Evolutionary conservation across 2,329 filamentous ascomycete genomes (phyloP).

Genomic region (Sclerotinia glacialis): DNA sequence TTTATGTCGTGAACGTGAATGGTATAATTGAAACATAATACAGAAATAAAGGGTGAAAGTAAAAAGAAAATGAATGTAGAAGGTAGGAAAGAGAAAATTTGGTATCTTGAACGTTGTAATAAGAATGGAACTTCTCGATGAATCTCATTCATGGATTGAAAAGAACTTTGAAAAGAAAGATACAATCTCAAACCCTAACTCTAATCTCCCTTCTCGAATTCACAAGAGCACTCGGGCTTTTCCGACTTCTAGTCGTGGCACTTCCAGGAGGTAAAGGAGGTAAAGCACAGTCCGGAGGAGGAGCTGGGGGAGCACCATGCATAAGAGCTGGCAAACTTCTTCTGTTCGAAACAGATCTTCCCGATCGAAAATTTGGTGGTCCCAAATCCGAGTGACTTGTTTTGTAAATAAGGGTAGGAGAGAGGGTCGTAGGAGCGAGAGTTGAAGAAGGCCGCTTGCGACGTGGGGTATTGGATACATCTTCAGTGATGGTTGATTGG

Average conservation of each 20-base stretch:
- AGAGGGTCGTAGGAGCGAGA: slow-evolving; percentile 14
- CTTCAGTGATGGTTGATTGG: background rate
- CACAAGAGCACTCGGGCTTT: slow-evolving; percentile 1
- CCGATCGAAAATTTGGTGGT: slow-evolving; percentile 17
- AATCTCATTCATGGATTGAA: background rate
- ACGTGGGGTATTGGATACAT: slow-evolving; percentile 6
- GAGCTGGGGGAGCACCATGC: slow-evolving; percentile 37
- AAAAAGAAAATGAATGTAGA: background rate
- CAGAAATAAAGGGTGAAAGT: background rate
- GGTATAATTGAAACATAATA: background rate
- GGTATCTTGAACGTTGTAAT: slow-evolving; percentile 10
- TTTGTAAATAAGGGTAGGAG: slow-evolving; percentile 6
- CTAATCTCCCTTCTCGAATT: slow-evolving; percentile 8
- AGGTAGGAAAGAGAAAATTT: background rate
- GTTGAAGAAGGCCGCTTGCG: slow-evolving; percentile 8
- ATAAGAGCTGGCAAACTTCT: slow-evolving; percentile 34
- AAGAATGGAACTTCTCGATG: background rate
- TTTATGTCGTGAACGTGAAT: slow-evolving; percentile 7
- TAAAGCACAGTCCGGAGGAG: slow-evolving; percentile 38
- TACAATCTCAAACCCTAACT: background rate
- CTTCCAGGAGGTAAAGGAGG: slow-evolving; percentile 35
- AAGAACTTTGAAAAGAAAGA: background rate
- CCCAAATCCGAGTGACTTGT: background rate
- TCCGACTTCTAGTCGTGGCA: slow-evolving; percentile 5
- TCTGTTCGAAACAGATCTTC: slow-evolving; percentile 27